Base-by-base conservation (phyloP, 2,329 filamentous ascomycete genomes). In the Grosmannia huntii region DNA sequence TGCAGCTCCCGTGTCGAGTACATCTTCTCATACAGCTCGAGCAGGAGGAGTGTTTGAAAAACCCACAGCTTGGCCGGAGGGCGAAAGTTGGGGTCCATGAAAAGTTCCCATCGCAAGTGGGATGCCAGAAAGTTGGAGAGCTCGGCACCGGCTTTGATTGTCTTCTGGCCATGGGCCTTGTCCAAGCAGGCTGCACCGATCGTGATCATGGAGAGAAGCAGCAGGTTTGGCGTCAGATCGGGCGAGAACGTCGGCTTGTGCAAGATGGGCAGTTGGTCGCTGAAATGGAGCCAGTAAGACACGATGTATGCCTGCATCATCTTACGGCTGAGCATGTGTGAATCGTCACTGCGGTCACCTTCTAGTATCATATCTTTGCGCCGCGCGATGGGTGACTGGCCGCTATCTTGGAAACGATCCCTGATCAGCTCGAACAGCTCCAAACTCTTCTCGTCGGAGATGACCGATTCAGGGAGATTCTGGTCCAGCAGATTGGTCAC, bases 1-100 rank as follows among this genome's bases (percentile, higher is more conserved):
- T 99, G 94, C 36, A 97, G 76, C 60, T 89, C 86, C 62, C 91
- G 82, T 0, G 92, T 96, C 46, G 90, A 94, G 70, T 92, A 97
- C 87, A 96, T 94, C 76, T 99, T 99, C 73, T 99, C 94, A 66
- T 95, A 97, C 0, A 96, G 75, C 69, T 99, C 94, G 14, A 97
- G 78, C 5, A 97, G 78, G 5, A 97, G 76, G 56, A 97, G 74
- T 1, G 92, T 86, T 69, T 97, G 94, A 73, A 97, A 97, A 0
- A 96, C 83, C 92, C 92, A 99, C 9, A 99, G 74, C 71, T 95
- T 96, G 10, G 92, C 92, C 0, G 94, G 92, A 1, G 94, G 91
- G 21, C 89, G 80, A 72, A 95, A 96, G 70, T 91, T 89, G 16
- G 81, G 78, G 68, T 96, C 87, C 79, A 91, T 94, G 68, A 97